Conservation (phyloP, 768 basidiomycete genomes). For the Tulasnella sp. region DNA sequence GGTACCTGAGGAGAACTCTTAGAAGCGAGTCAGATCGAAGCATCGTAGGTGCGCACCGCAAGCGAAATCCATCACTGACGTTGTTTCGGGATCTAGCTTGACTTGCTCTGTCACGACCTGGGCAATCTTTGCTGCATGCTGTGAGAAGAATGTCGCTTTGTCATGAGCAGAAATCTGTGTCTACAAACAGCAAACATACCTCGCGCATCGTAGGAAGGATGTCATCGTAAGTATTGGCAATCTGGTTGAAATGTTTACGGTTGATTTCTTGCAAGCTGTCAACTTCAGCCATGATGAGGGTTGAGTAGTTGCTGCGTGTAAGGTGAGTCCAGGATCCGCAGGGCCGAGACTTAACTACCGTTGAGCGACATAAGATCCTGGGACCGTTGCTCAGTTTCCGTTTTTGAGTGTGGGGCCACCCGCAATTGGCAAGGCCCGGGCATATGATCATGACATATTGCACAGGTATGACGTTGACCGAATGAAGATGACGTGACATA, state of each 20-base stretch:
- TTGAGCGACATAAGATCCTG: too few species aligned
- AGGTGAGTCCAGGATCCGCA: too few species aligned
- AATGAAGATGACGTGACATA: too few species aligned
- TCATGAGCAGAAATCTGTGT: neutral
- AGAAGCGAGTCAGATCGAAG: neutral
- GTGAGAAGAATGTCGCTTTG: too few species aligned
- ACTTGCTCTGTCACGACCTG: constrained; percentile 26
- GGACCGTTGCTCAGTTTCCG: too few species aligned
- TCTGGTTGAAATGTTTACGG: constrained; percentile 31
- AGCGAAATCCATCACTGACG: constrained; percentile 57
- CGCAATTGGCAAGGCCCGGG: too few species aligned
- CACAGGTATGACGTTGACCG: too few species aligned
- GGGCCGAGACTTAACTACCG: too few species aligned
- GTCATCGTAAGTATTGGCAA: constrained; percentile 25
- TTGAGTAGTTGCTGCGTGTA: too few species aligned
- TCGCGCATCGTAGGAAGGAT: neutral
- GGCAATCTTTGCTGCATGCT: constrained; percentile 20
- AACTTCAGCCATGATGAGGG: too few species aligned
- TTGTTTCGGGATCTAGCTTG: constrained; percentile 41
- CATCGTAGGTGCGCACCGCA: constrained; percentile 35
- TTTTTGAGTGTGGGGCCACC: too few species aligned
- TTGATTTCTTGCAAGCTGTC: constrained; percentile 25
- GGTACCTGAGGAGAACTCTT: constrained; percentile 20
- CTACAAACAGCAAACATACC: neutral
- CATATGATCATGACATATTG: too few species aligned